These are phyloP conservation scores for Chlamydomonas schloesseri DNA, from an alignment of 139 green algal genomes.

Conservation along the genomic window DNA sequence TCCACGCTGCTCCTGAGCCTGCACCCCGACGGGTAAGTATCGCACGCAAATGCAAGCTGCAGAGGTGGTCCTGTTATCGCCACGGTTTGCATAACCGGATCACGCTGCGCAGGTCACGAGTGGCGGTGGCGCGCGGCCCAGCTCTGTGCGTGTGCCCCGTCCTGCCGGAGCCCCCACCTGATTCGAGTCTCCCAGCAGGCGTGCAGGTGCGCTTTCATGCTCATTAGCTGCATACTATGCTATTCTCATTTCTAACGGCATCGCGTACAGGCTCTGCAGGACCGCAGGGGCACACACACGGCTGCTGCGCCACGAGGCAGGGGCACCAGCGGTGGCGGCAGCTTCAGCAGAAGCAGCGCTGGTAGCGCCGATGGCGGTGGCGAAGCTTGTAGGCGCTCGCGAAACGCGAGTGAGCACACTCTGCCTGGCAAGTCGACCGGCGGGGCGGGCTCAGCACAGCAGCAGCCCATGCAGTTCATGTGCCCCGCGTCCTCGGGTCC, in stretches of 20 bases:
- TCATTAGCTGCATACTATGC: background rate
- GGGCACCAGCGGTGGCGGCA: background rate
- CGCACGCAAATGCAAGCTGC: too few species aligned
- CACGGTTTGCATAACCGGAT: too few species aligned
- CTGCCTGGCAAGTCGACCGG: too few species aligned
- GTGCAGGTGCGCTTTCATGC: too few species aligned
- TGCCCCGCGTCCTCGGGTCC: too few species aligned
- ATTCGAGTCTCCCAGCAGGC: background rate
- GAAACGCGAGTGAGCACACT: too few species aligned
- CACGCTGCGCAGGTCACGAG: background rate
- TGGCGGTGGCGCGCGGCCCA: background rate
- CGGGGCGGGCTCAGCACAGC: too few species aligned
- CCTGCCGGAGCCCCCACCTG: background rate
- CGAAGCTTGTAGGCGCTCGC: too few species aligned
- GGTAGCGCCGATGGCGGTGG: background rate
- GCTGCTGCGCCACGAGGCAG: background rate
- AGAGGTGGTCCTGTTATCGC: too few species aligned
- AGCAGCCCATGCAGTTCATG: too few species aligned
- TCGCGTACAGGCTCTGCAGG: background rate
- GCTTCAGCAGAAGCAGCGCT: background rate
- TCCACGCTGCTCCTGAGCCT: background rate
- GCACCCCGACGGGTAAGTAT: slow-evolving; percentile 26
- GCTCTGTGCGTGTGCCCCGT: background rate
- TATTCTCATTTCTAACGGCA: too few species aligned
- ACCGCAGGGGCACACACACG: background rate